Percentiles rank a stretch among this genome's conserved stretches.
Conservation (phyloP, 495 filamentous ascomycete genomes). For the Penicillium cinerascens region DNA sequence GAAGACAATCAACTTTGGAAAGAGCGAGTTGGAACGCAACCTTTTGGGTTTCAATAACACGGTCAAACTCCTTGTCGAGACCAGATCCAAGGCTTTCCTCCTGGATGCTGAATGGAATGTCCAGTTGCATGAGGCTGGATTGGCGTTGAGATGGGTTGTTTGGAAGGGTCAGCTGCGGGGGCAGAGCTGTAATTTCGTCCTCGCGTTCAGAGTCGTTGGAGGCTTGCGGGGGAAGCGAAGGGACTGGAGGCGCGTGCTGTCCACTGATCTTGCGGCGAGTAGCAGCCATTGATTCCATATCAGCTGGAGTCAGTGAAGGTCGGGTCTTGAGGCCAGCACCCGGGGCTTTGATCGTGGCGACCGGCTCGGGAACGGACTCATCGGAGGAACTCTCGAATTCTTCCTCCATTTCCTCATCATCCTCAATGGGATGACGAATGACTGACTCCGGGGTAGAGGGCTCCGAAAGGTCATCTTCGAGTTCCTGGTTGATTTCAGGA, state of each 20-base stretch:
- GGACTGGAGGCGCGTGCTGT: constrained; percentile 60
- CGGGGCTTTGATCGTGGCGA: constrained; percentile 87
- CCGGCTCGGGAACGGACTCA: constrained; percentile 67
- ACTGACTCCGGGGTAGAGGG: constrained; percentile 91
- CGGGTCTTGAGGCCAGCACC: constrained; percentile 87
- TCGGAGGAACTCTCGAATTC: constrained; percentile 29
- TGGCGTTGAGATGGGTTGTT: constrained; percentile 39
- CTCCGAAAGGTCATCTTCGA: constrained; percentile 40
- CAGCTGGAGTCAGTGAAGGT: constrained; percentile 79
- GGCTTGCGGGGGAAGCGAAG: constrained; percentile 35
- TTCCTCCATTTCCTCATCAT: constrained; percentile 28
- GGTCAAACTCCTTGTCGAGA: constrained; percentile 87
- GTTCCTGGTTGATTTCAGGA: constrained; percentile 53
- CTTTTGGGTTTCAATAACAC: constrained; percentile 97
- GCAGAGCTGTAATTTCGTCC: constrained; percentile 20
- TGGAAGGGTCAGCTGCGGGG: constrained; percentile 14
- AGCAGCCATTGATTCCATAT: constrained; percentile 83
- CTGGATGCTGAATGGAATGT: constrained; percentile 58
- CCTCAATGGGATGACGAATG: constrained; percentile 67
- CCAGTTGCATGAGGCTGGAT: constrained; percentile 57
- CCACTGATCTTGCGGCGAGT: constrained; percentile 80
- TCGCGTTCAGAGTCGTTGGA: constrained; percentile 32
- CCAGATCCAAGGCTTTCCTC: constrained; percentile 68
- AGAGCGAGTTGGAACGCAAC: constrained; percentile 63
- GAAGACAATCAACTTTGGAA: constrained; percentile 27